Evolutionary conservation across 1,139 yeast genomes (phyloP).

Genomic region (Debaryomyces udenii): DNA sequence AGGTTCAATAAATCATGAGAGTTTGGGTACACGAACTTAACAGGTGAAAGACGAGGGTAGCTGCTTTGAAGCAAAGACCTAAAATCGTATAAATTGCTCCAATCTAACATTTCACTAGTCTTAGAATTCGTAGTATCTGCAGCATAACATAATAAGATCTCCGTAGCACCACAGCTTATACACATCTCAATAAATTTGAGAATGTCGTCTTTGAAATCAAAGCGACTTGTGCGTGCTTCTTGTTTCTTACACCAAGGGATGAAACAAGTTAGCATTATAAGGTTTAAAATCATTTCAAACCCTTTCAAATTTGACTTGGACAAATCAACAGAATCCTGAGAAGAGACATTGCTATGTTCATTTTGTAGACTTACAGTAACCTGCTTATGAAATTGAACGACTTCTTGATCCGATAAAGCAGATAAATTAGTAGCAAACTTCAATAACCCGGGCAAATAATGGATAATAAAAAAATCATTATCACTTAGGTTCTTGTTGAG

Average conservation of each 20-base stretch:
- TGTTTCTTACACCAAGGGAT: constrained; percentile 70
- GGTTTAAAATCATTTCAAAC: constrained; percentile 46
- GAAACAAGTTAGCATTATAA: constrained; percentile 65
- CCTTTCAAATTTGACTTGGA: constrained; percentile 58
- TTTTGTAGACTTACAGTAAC: constrained; percentile 21
- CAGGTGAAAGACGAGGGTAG: constrained; percentile 57
- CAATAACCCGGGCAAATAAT: constrained; percentile 67
- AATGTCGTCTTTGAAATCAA: constrained; percentile 51
- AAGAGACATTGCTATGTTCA: constrained; percentile 27
- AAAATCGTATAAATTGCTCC: constrained; percentile 61
- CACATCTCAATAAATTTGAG: constrained; percentile 41
- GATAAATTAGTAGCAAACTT: constrained; percentile 39
- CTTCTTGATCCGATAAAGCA: constrained; percentile 23
- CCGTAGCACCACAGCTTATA: constrained; percentile 71
- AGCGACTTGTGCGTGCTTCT: constrained; percentile 51
- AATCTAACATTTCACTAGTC: constrained; percentile 36
- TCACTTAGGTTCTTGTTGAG: constrained; percentile 46
- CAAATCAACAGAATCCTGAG: constrained; percentile 43
- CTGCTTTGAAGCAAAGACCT: constrained; percentile 69
- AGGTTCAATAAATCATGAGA: constrained; percentile 27
- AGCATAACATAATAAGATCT: constrained; percentile 68
- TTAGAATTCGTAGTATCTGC: constrained; percentile 59
- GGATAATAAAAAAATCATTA: constrained; percentile 64
- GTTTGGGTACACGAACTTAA: constrained; percentile 35
- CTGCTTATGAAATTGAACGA: constrained; percentile 32